Conservation (phyloP, 371 early-diverging fungal species). For the Catenaria anguillulae region DNA sequence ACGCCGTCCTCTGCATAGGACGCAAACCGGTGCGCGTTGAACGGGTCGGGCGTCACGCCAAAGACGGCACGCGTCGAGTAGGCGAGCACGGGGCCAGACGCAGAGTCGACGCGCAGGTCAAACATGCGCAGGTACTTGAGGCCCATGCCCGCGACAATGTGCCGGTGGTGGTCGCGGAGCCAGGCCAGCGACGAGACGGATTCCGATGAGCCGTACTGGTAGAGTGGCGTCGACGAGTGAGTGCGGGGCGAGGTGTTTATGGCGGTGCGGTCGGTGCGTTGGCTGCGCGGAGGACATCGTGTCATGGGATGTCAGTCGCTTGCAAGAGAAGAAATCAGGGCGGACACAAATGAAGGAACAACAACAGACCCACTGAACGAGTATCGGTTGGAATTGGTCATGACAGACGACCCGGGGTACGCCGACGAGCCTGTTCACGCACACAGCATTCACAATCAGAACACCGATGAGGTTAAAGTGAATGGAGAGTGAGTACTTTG, state of each 20-base stretch:
- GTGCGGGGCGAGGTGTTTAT: constrained; percentile 5
- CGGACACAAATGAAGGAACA: too few relatives aligned
- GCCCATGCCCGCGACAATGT: constrained; percentile 60
- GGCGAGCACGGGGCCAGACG: constrained; percentile 21
- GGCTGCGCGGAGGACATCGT: constrained; percentile 14
- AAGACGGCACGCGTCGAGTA: constrained; percentile 57
- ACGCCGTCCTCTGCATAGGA: constrained; percentile 54
- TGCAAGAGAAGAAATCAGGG: too few relatives aligned
- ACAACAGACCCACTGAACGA: too few relatives aligned
- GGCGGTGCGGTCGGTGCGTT: constrained; percentile 11
- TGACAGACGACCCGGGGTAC: too few relatives aligned
- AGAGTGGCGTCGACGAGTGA: constrained; percentile 23
- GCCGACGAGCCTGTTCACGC: too few relatives aligned
- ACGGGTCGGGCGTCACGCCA: constrained; percentile 55
- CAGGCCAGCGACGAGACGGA: constrained; percentile 56
- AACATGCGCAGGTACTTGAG: constrained; percentile 51
- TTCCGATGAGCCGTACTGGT: constrained; percentile 56
- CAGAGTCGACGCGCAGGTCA: constrained; percentile 34
- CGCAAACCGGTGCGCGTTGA: constrained; percentile 48
- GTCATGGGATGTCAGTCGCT: too few relatives aligned
- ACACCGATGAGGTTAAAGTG: too few relatives aligned
- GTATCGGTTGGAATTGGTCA: too few relatives aligned
- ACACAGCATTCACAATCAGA: too few relatives aligned
- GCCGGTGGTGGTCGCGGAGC: constrained; percentile 29
- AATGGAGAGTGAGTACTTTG: too few relatives aligned